Evolutionary conservation across 106 monocot species (phyloP).

Genomic region (Dioscorea dumetorum): DNA sequence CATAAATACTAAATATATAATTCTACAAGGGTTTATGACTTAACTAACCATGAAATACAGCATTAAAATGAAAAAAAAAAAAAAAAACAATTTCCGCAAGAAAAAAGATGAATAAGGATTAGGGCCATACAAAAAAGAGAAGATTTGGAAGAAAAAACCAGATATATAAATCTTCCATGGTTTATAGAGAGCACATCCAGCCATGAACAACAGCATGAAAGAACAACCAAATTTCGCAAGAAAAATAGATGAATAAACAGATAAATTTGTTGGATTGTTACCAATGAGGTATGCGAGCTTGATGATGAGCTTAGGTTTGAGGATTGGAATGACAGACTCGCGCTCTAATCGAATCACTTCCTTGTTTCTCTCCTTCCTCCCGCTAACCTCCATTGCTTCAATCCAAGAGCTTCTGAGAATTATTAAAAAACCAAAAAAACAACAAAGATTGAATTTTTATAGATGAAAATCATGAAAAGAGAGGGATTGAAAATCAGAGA

Average conservation of each 20-base stretch:
- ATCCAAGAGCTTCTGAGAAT: neutral
- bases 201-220: no score
- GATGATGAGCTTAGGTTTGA: conserved; percentile 55
- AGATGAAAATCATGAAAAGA: neutral
- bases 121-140: neutral
- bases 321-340: conserved; percentile 55
- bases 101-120: neutral
- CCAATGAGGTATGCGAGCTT: conserved; percentile 47
- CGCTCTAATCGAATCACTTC: conserved; percentile 46
- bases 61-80: no score
- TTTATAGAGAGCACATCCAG: no score
- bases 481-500: neutral
- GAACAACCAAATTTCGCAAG: neutral
- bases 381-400: conserved; percentile 4
- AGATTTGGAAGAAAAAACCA: neutral
- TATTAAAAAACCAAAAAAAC: neutral
- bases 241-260: neutral
- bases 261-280: conserved; percentile 2
- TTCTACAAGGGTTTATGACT: no score
- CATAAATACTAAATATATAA: no score
- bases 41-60: no score
- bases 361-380: conserved; percentile 5
- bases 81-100: no score
- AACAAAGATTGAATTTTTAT: neutral
- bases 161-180: neutral